Conservation (phyloP, 1,284 basidiomycete genomes). For the Blastosporella zonata region DNA sequence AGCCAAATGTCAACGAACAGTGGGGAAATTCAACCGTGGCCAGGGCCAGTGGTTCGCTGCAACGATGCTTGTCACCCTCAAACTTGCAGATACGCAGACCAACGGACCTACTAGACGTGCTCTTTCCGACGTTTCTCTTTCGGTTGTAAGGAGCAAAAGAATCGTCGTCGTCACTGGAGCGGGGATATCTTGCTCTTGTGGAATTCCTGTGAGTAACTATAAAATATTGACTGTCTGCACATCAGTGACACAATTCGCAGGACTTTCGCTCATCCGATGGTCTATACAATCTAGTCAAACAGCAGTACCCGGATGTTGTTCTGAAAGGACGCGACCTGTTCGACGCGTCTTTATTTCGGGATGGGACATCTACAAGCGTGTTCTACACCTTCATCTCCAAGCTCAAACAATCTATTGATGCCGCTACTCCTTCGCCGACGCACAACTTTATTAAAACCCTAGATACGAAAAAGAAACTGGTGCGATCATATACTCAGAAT, state of each 20-base stretch:
- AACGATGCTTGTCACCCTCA: conserved; percentile 55
- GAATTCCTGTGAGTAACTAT: conserved; percentile 73
- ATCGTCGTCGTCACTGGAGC: conserved; percentile 89
- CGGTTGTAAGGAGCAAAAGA: conserved; percentile 80
- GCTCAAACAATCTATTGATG: conserved; percentile 80
- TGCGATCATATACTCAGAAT: conserved; percentile 93
- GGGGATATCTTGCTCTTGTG: conserved; percentile 90
- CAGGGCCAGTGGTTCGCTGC: not conserved
- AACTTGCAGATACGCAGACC: conserved; percentile 42
- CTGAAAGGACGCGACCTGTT: conserved; percentile 89
- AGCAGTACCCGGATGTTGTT: conserved; percentile 78
- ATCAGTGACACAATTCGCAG: conserved; percentile 38
- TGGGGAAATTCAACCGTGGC: conserved; percentile 9
- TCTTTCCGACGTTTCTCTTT: conserved; percentile 66
- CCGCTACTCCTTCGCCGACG: conserved; percentile 79
- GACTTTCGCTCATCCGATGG: conserved; percentile 90
- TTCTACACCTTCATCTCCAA: conserved; percentile 95
- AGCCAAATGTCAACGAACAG: conserved; percentile 15
- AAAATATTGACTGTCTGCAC: conserved; percentile 2
- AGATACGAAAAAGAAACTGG: conserved; percentile 78
- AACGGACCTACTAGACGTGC: conserved; percentile 55
- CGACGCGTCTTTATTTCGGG: conserved; percentile 83
- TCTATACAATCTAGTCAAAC: conserved; percentile 84
- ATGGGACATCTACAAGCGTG: conserved; percentile 80
- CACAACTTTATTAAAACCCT: conserved; percentile 87